Evolutionary conservation across 2,329 filamentous ascomycete genomes (phyloP).

Genomic region (Aspergillus ochraceoroseus): DNA sequence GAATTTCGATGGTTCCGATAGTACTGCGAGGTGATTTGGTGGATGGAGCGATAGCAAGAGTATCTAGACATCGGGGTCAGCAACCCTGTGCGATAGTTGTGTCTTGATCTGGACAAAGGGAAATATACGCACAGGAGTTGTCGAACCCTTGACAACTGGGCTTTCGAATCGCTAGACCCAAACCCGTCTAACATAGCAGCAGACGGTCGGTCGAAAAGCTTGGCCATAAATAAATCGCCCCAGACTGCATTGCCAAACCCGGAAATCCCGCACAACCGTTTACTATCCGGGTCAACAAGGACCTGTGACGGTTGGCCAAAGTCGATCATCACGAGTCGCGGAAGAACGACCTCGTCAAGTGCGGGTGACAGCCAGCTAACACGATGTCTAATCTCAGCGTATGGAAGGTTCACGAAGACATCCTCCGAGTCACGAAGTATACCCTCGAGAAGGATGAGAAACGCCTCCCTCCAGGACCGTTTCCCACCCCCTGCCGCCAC

Average conservation of each 20-base stretch:
- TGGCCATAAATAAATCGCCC: constrained; percentile 54
- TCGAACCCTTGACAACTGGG: constrained; percentile 27
- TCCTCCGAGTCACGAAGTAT: constrained; percentile 56
- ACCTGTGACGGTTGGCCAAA: constrained; percentile 49
- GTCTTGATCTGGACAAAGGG: not conserved
- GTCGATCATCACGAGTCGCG: constrained; percentile 50
- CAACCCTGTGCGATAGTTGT: constrained; percentile 3
- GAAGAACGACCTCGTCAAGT: constrained; percentile 49
- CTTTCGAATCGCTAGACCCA: constrained; percentile 25
- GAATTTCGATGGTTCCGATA: constrained; percentile 35
- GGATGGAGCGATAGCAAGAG: constrained; percentile 38
- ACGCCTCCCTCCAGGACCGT: constrained; percentile 52
- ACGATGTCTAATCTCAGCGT: constrained; percentile 51
- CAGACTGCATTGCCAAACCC: constrained; percentile 53
- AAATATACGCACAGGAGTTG: constrained; percentile 33
- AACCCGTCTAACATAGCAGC: constrained; percentile 37
- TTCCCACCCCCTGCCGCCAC: constrained; percentile 46
- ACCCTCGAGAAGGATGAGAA: constrained; percentile 50
- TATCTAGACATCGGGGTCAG: constrained; percentile 27
- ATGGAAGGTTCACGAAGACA: constrained; percentile 54
- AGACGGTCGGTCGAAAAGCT: constrained; percentile 43
- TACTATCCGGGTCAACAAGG: constrained; percentile 48
- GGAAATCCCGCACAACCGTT: constrained; percentile 48
- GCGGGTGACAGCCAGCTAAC: constrained; percentile 42
- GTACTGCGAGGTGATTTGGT: constrained; percentile 37